Conservation (phyloP, 768 basidiomycete species). For the Gautieria morchelliformis region DNA sequence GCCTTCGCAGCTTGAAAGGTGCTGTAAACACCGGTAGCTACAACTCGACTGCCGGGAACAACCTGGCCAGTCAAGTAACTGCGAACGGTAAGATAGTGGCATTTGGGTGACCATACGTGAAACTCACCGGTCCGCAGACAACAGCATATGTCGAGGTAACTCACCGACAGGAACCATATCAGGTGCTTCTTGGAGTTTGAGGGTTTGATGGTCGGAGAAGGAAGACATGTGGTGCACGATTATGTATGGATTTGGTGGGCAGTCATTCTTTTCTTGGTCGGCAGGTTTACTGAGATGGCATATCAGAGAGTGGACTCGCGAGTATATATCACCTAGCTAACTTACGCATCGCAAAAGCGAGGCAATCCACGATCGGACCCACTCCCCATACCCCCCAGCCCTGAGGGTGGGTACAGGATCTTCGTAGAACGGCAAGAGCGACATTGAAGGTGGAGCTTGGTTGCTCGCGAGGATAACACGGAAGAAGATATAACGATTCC, state of each 20-base stretch:
- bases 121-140: constrained; percentile 68
- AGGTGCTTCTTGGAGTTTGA: constrained; percentile 97
- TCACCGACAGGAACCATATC: constrained; percentile 99
- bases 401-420: constrained; percentile 64
- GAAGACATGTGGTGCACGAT: constrained; percentile 90
- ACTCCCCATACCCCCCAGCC: constrained; percentile 78
- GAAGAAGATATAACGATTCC: constrained; percentile 98
- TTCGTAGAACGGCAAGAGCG: constrained; percentile 80
- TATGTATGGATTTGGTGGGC: constrained; percentile 91
- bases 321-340: background rate
- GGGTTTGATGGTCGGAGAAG: constrained; percentile 91
- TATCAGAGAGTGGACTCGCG: background rate
- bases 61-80: constrained; percentile 82
- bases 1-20: constrained; percentile 87
- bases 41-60: constrained; percentile 90
- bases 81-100: background rate
- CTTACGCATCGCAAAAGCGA: constrained; percentile 69
- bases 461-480: constrained; percentile 85
- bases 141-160: constrained; percentile 86
- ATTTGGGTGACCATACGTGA: background rate
- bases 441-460: constrained; percentile 87
- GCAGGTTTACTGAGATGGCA: constrained; percentile 30
- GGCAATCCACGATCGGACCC: constrained; percentile 82
- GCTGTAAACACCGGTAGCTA: constrained; percentile 94
- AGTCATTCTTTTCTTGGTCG: constrained; percentile 86